Conservation (phyloP, 345 rosid genomes). For the Triadica sebifera region DNA sequence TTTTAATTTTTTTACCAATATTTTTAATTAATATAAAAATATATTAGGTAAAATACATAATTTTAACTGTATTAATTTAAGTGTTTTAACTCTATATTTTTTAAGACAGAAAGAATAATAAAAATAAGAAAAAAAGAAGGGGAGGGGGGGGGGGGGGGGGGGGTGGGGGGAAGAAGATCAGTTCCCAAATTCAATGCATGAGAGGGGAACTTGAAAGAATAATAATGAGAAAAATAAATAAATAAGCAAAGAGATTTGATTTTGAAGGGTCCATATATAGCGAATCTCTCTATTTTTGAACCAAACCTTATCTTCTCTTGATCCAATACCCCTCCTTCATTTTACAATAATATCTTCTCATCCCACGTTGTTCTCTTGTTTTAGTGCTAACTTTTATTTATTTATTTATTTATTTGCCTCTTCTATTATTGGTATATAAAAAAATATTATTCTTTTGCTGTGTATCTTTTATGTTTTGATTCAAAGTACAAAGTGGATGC, state of each 20-base stretch:
- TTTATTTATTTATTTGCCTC: not conserved
- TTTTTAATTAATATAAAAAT: too few species aligned
- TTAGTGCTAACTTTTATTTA: slow-evolving; percentile 4
- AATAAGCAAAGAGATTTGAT: not conserved
- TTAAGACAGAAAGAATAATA: too few species aligned
- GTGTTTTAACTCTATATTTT: too few species aligned
- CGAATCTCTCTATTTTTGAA: slow-evolving; percentile 33
- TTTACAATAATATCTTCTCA: slow-evolving; percentile 33
- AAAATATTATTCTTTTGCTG: not conserved
- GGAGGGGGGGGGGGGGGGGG: too few species aligned
- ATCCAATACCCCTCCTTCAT: too few species aligned
- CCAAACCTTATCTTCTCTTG: slow-evolving; percentile 35
- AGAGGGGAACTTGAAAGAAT: too few species aligned
- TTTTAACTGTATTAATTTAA: too few species aligned
- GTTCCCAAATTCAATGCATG: slow-evolving; percentile 38
- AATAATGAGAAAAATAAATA: not conserved
- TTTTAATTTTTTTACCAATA: too few species aligned
- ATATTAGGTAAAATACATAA: too few species aligned
- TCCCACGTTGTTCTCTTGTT: slow-evolving; percentile 25
- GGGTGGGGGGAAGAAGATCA: slow-evolving; percentile 10
- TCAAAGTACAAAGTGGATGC: not conserved
- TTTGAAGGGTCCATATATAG: not conserved
- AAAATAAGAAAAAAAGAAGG: not conserved
- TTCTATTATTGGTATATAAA: slow-evolving; percentile 33
- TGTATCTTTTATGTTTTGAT: not conserved